Conservation (phyloP, 2,329 filamentous ascomycete species). For the Plectosphaerella sp. region DNA sequence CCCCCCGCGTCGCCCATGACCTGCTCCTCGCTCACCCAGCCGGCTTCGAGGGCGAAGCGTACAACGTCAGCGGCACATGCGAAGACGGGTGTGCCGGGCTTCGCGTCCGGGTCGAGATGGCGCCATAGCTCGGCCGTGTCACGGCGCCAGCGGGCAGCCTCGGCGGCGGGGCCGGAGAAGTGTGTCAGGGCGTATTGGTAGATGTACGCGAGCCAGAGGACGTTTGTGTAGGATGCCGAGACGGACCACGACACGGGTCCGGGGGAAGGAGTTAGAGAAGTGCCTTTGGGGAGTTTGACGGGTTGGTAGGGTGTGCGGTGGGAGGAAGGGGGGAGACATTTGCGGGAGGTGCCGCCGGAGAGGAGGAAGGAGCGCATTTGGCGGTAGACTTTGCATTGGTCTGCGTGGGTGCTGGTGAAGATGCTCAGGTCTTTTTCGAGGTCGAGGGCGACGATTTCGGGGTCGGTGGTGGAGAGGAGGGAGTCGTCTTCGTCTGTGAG, state of each 20-base stretch:
- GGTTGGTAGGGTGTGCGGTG: conserved; percentile 40
- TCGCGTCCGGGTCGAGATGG: conserved; percentile 48
- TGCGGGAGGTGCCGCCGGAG: conserved; percentile 37
- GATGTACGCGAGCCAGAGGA: conserved; percentile 60
- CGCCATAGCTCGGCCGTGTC: conserved; percentile 49
- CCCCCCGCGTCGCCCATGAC: conserved; percentile 29
- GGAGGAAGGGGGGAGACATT: conserved; percentile 40
- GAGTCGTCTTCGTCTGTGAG: conserved; percentile 21
- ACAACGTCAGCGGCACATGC: conserved; percentile 52
- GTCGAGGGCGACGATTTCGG: conserved; percentile 48
- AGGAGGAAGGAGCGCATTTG: conserved; percentile 57
- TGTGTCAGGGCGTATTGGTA: conserved; percentile 47
- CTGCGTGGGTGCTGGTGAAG: conserved; percentile 56
- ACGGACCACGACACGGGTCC: conserved; percentile 49
- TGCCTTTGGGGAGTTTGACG: conserved; percentile 23
- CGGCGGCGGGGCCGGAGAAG: conserved; percentile 42
- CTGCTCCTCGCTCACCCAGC: conserved; percentile 52
- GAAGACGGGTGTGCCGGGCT: conserved; percentile 43
- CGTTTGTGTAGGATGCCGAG: conserved; percentile 58
- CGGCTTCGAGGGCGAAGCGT: conserved; percentile 51
- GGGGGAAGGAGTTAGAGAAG: conserved; percentile 14
- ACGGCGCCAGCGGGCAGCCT: conserved; percentile 40
- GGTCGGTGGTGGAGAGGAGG: conserved; percentile 16
- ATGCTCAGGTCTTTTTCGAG: conserved; percentile 56
- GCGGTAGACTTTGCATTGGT: conserved; percentile 58